A percentile compares a stretch with the other conserved stretches of the same genome.
phyloP scores from a whole-genome alignment of 352 stramenopile genomes.

The Pythium dissimile region DNA sequence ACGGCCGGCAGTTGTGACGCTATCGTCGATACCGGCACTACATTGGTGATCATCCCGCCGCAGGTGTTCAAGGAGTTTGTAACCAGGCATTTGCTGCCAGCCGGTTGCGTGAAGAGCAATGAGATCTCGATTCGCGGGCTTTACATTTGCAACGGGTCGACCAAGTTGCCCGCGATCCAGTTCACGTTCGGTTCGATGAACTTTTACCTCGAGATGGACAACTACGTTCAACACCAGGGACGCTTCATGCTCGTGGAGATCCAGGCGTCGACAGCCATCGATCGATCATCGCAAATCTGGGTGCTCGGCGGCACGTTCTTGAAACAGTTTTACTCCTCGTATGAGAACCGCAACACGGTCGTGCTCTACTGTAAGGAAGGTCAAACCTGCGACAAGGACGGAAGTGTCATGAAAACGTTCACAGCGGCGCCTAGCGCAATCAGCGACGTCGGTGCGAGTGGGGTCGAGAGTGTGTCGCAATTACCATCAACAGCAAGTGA shows the following conservation, averaged over 20 bases:
- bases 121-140: conserved; percentile 27
- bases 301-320: conserved; percentile 79
- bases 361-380: conserved; percentile 68
- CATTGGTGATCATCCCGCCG: conserved; percentile 30
- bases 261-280: conserved; percentile 9
- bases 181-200: conserved; percentile 56
- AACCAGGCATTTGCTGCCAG: conserved; percentile 33
- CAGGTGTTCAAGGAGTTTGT: conserved; percentile 34
- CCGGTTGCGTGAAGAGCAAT: conserved; percentile 27
- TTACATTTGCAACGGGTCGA: conserved; percentile 52
- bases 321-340: conserved; percentile 68
- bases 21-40: conserved; percentile 41
- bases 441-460: too few species aligned
- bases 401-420: not conserved
- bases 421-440: too few species aligned
- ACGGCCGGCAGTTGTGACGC: conserved; percentile 18
- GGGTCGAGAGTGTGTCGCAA: too few species aligned
- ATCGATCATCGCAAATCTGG: conserved; percentile 44
- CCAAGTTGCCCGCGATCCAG: conserved; percentile 42
- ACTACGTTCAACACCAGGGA: conserved; percentile 36
- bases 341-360: conserved; percentile 57
- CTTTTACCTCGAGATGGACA: conserved; percentile 55
- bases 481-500: too few species aligned
- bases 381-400: conserved; percentile 15
- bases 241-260: conserved; percentile 22